phyloP scores from a whole-genome alignment of 2,329 filamentous ascomycete genomes.

The Colletotrichum sp. region DNA sequence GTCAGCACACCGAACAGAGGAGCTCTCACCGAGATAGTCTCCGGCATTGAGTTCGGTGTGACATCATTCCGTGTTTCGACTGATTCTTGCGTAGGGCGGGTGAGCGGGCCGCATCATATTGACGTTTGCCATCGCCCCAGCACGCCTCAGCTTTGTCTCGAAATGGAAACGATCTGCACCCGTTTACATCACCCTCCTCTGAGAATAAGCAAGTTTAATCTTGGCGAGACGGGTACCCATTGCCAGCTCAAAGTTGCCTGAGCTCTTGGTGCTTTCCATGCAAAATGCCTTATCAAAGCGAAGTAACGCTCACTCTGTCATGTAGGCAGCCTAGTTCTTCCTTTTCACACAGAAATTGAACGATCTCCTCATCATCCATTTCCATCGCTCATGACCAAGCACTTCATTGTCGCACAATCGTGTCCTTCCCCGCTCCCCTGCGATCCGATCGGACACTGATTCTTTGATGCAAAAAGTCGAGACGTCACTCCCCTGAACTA shows the following conservation, averaged over 20 bases:
- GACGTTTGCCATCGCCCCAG: slow-evolving; percentile 13
- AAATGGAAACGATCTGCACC: slow-evolving; percentile 3
- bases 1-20: background rate
- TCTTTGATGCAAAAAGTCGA: background rate
- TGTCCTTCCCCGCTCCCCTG: background rate
- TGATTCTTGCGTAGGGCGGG: background rate
- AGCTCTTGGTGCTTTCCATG: background rate
- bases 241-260: background rate
- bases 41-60: background rate
- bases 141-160: background rate
- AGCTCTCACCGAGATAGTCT: background rate
- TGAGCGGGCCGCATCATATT: slow-evolving; percentile 13
- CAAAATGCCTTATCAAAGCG: background rate
- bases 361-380: background rate
- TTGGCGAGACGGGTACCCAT: slow-evolving; percentile 1
- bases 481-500: background rate
- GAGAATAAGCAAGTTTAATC: slow-evolving; percentile 6
- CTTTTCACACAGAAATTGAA: background rate
- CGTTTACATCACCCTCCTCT: slow-evolving; percentile 8
- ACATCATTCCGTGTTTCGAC: slow-evolving; percentile 17
- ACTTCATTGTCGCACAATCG: background rate
- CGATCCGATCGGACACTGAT: background rate
- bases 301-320: background rate
- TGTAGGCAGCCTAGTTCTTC: background rate
- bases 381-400: background rate